Evolutionary conservation across 768 basidiomycete species (phyloP), one percentile per base, ranked within the genome.

Genomic region (Lepiota venenata): DNA sequence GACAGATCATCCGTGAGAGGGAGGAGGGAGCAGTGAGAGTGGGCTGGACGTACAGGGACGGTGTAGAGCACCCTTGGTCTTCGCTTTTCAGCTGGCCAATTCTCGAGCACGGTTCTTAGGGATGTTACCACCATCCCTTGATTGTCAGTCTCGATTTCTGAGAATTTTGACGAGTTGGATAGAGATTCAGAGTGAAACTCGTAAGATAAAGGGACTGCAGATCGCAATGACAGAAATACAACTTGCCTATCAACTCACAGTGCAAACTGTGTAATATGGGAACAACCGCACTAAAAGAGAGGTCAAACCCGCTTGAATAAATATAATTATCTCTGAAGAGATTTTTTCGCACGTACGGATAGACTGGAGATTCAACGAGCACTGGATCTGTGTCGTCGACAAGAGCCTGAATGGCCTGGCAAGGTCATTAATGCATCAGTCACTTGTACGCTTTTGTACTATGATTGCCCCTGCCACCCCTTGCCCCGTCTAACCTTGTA

Each of bases 31-130:
- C 20, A 47, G 32, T 20, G 35, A 42, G 32, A 8, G 51, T 47
- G 14, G 37, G 32, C 27, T 6, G 11, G 40, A 50, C 81, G 20
- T 67, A 88, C 87, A 3, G 84, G 86, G 37, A 93, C 85, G 4
- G 85, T 93, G 70, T 95, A 96, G 38, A 96, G 71, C 0, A 86
- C 73, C 67, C 82, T 91, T 3, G 93, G 93, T 61, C 82, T 84
- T 10, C 76, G 79, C 69, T 87, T 88, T 25, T 66, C 79, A 11
- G 68, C 69, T 0, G 90, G 88, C 93, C 93, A 97, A 56, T 74
- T 76, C 58, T 86, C 83, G 18, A 96, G 74, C 40, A 82, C 82
- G 16, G 76, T 63, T 14, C 85, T 81, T 27, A 96, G 74, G 11
- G 77, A 77, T 12, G 64, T 66, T 1, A 89, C 77, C 35, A 73